Conservation (phyloP, 805 yeast genomes). For the Hanseniaspora hatyaiensis region DNA sequence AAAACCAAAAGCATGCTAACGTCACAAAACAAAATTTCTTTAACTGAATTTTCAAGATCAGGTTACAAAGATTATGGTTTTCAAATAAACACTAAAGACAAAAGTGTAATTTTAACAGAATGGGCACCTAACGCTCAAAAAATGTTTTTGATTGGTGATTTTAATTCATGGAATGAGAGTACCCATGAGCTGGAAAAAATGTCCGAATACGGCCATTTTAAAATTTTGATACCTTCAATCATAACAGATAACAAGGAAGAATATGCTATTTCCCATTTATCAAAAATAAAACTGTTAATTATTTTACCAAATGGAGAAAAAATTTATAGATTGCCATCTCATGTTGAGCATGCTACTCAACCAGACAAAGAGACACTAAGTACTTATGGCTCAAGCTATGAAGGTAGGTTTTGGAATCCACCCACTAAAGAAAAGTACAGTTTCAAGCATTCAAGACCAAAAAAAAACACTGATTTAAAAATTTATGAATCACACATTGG, state of each 20-base stretch:
- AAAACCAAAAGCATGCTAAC: constrained; percentile 42
- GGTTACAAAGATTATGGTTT: constrained; percentile 71
- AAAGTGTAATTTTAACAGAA: constrained; percentile 54
- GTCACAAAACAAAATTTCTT: constrained; percentile 32
- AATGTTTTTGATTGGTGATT: constrained; percentile 82
- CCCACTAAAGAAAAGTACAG: constrained; percentile 25
- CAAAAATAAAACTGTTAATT: constrained; percentile 62
- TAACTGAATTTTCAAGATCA: constrained; percentile 53
- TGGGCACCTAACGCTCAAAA: constrained; percentile 80
- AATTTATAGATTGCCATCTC: constrained; percentile 77
- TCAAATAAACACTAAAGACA: constrained; percentile 43
- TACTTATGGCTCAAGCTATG: constrained; percentile 42
- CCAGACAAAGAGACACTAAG: constrained; percentile 44
- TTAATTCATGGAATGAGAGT: constrained; percentile 66
- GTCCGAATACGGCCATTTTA: constrained; percentile 56
- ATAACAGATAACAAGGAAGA: constrained; percentile 30
- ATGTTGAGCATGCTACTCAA: constrained; percentile 74
- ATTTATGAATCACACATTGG: constrained; percentile 95
- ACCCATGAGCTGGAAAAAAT: constrained; percentile 47
- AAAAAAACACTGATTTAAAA: constrained; percentile 41
- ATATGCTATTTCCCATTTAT: constrained; percentile 65
- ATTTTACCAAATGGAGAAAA: constrained; percentile 54
- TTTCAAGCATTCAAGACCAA: constrained; percentile 59
- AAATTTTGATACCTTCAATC: constrained; percentile 44
- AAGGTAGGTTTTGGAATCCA: constrained; percentile 92